Evolutionary conservation across 2,329 filamentous ascomycete species (phyloP).

Genomic region (Cordyceps cateniannulata): DNA sequence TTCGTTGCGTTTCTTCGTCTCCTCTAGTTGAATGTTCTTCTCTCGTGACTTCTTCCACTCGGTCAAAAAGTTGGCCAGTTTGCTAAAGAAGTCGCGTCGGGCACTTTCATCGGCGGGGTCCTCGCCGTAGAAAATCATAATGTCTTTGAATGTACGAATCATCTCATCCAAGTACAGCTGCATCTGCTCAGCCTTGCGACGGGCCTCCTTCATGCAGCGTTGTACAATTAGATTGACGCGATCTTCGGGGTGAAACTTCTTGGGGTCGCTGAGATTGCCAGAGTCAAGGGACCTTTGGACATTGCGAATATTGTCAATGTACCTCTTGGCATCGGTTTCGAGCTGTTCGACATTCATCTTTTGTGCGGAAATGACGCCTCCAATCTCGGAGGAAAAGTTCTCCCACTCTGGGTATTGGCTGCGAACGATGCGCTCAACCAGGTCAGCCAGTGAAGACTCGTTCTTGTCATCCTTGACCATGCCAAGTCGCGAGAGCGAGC

Average conservation of each 20-base stretch:
- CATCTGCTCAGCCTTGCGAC: conserved; percentile 94
- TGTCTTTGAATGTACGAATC: conserved; percentile 84
- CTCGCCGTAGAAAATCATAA: conserved; percentile 95
- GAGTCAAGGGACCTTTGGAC: conserved; percentile 87
- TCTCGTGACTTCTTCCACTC: conserved; percentile 96
- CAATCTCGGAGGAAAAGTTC: conserved; percentile 77
- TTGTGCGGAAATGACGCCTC: conserved; percentile 67
- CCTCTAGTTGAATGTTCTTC: conserved; percentile 83
- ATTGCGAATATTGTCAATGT: conserved; percentile 92
- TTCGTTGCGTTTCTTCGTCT: conserved; percentile 78
- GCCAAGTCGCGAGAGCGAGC: conserved; percentile 81
- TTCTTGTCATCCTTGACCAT: conserved; percentile 99
- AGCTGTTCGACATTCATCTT: conserved; percentile 96
- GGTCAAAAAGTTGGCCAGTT: conserved; percentile 79
- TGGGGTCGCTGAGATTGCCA: conserved; percentile 90
- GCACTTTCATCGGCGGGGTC: conserved; percentile 87
- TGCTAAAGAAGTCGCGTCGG: conserved; percentile 90
- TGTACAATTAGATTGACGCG: conserved; percentile 88
- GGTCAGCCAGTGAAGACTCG: conserved; percentile 88
- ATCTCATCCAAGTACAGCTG: conserved; percentile 90
- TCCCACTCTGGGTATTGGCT: conserved; percentile 97
- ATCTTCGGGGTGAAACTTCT: conserved; percentile 97
- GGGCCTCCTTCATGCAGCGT: conserved; percentile 90
- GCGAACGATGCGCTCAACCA: conserved; percentile 92
- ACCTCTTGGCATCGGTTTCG: conserved; percentile 77